A percentile compares a stretch with the other conserved stretches of the same genome.
Conservation (phyloP, 2,329 filamentous ascomycete genomes). For the Plectosphaerella plurivora region DNA sequence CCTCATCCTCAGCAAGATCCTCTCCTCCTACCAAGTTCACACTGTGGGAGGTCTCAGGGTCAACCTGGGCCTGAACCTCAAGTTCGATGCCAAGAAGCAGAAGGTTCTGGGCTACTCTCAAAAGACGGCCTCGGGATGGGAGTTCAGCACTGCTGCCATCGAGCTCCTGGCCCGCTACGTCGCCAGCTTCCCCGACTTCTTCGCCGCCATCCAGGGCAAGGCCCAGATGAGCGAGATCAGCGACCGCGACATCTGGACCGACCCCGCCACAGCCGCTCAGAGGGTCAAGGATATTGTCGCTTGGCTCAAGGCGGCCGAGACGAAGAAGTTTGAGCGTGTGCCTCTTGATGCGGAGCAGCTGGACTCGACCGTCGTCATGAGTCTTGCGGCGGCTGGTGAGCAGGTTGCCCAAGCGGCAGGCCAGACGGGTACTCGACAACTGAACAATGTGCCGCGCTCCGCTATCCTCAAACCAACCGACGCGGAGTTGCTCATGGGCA, state of each 20-base stretch:
- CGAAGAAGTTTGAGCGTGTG: conserved; percentile 91
- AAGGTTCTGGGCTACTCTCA: conserved; percentile 96
- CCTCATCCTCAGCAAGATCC: conserved; percentile 89
- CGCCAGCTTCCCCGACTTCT: conserved; percentile 91
- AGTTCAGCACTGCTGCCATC: conserved; percentile 84
- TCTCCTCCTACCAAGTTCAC: conserved; percentile 84
- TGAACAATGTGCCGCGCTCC: conserved; percentile 77
- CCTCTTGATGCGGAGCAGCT: conserved; percentile 94
- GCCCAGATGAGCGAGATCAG: conserved; percentile 79
- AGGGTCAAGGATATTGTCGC: conserved; percentile 91
- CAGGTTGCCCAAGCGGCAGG: conserved; percentile 46
- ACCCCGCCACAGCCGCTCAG: conserved; percentile 63
- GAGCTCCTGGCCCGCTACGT: conserved; percentile 83
- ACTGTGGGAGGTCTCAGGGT: conserved; percentile 74
- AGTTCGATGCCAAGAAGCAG: conserved; percentile 91
- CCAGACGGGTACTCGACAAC: conserved; percentile 50
- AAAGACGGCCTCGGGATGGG: conserved; percentile 83
- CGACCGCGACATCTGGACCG: conserved; percentile 82
- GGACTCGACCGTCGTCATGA: conserved; percentile 81
- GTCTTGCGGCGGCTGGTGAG: conserved; percentile 75
- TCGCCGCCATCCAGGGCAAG: conserved; percentile 80
- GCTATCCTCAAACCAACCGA: conserved; percentile 91
- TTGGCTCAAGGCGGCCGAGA: conserved; percentile 89
- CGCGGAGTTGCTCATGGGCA: conserved; percentile 86
- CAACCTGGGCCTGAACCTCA: conserved; percentile 91